Percentiles rank a stretch among this genome's conserved stretches.
These are phyloP conservation scores for Trifolium fragiferum DNA, from an alignment of 306 rosid genomes.

Conservation along the genomic window DNA sequence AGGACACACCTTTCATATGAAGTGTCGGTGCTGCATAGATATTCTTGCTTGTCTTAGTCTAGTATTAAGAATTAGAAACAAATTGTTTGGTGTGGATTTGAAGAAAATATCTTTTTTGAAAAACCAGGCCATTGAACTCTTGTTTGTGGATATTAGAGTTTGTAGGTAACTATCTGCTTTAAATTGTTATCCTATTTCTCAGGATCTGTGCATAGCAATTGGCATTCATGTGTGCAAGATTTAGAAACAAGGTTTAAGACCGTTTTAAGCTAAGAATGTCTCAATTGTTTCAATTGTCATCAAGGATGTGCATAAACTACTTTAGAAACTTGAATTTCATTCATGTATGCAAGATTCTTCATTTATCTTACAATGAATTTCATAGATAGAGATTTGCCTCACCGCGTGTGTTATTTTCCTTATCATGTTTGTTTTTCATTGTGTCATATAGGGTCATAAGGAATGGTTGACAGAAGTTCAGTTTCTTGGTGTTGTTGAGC, in stretches of 20 bases:
- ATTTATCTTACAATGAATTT: background rate
- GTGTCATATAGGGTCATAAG: conserved; percentile 66
- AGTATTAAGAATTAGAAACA: background rate
- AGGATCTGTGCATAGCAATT: background rate
- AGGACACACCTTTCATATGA: background rate
- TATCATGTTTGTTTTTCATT: conserved; percentile 6
- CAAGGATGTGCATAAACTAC: background rate
- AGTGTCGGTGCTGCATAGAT: background rate
- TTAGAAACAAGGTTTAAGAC: background rate
- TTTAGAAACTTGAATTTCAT: background rate
- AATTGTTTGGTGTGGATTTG: background rate
- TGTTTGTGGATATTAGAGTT: background rate
- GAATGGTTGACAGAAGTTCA: conserved; percentile 89
- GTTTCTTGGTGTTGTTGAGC: conserved; percentile 85
- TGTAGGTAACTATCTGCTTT: background rate
- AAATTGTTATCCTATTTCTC: background rate
- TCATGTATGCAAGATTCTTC: background rate
- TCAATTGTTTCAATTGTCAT: background rate
- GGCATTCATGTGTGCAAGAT: background rate
- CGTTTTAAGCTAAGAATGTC: conserved; percentile 1
- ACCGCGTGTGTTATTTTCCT: background rate
- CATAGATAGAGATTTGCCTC: background rate
- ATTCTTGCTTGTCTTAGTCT: background rate
- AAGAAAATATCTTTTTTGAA: background rate
- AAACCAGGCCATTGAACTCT: background rate